Percentiles rank a stretch among this genome's conserved stretches.
Conservation (phyloP, 257 asterid species). For the Fraxinus pennsylvanica region DNA sequence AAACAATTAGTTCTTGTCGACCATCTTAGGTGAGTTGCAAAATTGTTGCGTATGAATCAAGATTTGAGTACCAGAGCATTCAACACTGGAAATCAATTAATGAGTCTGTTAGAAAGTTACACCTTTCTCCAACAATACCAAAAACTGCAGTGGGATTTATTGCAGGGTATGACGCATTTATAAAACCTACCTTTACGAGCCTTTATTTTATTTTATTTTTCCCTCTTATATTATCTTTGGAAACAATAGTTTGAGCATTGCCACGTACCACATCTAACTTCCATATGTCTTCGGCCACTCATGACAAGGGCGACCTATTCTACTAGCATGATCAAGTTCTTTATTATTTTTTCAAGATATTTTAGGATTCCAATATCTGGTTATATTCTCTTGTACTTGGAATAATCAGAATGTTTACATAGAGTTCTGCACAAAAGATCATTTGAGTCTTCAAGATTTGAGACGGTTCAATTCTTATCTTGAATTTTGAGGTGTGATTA, state of each 20-base stretch:
- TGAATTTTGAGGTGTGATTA: neutral
- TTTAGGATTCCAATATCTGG: neutral
- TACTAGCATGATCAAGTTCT: neutral
- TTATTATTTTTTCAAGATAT: neutral
- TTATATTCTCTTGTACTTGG: neutral
- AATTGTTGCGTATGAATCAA: neutral
- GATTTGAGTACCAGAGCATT: neutral
- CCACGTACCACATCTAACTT: slow-evolving; percentile 8
- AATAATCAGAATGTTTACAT: neutral
- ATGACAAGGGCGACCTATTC: too few relatives aligned
- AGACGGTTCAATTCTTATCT: neutral
- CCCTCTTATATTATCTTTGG: neutral
- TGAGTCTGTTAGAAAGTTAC: neutral
- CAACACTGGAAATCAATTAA: neutral
- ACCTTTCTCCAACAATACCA: neutral
- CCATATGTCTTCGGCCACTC: neutral
- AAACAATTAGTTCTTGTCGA: too few relatives aligned
- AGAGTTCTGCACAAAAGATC: neutral
- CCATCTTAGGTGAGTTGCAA: neutral
- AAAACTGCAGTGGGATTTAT: neutral
- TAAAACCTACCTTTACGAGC: neutral
- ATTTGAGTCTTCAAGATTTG: neutral
- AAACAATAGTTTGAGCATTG: neutral
- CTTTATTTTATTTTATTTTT: too few relatives aligned
- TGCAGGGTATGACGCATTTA: slow-evolving; percentile 3